A percentile compares a stretch with the other conserved stretches of the same genome.
Evolutionary conservation across 192 early-diverging fungal species (phyloP).

Genomic region (Mortierella hygrophila): DNA sequence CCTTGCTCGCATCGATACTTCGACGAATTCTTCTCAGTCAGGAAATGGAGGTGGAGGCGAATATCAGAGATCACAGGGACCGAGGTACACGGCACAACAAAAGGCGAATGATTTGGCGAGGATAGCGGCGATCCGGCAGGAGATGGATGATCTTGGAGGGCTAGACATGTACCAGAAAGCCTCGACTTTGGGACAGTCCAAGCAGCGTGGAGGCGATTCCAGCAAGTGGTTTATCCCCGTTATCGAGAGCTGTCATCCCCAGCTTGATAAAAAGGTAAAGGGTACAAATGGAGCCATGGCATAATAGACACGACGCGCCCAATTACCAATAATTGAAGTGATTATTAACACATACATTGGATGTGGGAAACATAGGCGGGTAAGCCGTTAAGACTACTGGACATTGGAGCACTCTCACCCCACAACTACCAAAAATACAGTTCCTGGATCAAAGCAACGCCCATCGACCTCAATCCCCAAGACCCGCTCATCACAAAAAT

Average conservation of each 20-base stretch:
- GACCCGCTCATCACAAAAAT: slow-evolving; percentile 76
- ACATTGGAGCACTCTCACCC: slow-evolving; percentile 87
- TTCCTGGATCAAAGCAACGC: slow-evolving; percentile 76
- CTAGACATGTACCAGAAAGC: slow-evolving; percentile 92
- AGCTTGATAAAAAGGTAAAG: slow-evolving; percentile 38
- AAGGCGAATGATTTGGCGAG: slow-evolving; percentile 23
- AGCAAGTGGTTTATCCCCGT: slow-evolving; percentile 83
- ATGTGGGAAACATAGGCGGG: not conserved
- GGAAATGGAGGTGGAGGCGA: slow-evolving; percentile 17
- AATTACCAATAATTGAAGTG: no score
- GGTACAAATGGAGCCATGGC: not conserved
- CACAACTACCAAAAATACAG: slow-evolving; percentile 78
- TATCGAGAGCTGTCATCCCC: slow-evolving; percentile 53
- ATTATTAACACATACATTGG: not conserved
- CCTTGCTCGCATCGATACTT: slow-evolving; percentile 27
- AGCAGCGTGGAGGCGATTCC: slow-evolving; percentile 84
- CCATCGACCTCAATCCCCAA: slow-evolving; percentile 93
- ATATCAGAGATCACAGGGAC: not conserved
- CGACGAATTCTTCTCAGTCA: not conserved
- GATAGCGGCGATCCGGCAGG: slow-evolving; percentile 53
- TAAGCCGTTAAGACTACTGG: slow-evolving; percentile 71
- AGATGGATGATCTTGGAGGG: slow-evolving; percentile 84
- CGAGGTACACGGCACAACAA: slow-evolving; percentile 6
- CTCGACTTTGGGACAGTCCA: slow-evolving; percentile 83
- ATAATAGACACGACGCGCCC: no score